Conservation (phyloP, 805 yeast species). For the Metschnikowia lunata region DNA sequence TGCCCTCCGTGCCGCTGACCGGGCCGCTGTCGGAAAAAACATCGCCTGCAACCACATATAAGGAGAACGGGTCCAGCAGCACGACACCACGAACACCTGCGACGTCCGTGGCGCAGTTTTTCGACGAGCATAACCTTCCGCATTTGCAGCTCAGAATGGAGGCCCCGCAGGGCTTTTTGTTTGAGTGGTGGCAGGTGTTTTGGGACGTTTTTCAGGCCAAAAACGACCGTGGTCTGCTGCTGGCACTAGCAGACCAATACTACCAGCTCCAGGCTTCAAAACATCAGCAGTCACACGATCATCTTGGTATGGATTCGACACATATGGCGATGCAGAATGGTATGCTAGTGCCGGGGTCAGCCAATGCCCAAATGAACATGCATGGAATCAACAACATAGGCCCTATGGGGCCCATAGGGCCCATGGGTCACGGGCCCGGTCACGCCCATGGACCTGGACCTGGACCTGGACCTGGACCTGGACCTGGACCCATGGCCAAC, state of each 20-base stretch:
- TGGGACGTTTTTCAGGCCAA: conserved; percentile 91
- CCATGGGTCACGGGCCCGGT: too few relatives aligned
- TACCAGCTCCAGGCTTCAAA: conserved; percentile 57
- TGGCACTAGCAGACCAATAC: conserved; percentile 59
- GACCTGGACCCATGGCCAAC: too few relatives aligned
- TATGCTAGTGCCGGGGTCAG: not conserved
- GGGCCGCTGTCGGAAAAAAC: conserved; percentile 14
- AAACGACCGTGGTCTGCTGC: conserved; percentile 26
- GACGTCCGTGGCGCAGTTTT: conserved; percentile 21
- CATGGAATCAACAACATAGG: not conserved
- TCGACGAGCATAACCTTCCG: conserved; percentile 44
- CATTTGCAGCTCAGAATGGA: conserved; percentile 58
- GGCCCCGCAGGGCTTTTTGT: conserved; percentile 81
- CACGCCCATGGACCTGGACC: too few relatives aligned
- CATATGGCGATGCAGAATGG: not conserved
- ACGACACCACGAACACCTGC: conserved; percentile 27
- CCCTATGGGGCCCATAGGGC: not conserved
- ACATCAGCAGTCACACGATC: conserved; percentile 49
- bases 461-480: too few relatives aligned
- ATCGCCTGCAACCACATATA: conserved; percentile 17
- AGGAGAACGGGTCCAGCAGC: conserved; percentile 1
- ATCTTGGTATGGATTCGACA: conserved; percentile 1
- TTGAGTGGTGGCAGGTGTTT: conserved; percentile 95
- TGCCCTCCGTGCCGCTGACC: conserved; percentile 32
- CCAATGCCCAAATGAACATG: not conserved